Conservation (phyloP, 331 rosid species). For the Malus hybrid region DNA sequence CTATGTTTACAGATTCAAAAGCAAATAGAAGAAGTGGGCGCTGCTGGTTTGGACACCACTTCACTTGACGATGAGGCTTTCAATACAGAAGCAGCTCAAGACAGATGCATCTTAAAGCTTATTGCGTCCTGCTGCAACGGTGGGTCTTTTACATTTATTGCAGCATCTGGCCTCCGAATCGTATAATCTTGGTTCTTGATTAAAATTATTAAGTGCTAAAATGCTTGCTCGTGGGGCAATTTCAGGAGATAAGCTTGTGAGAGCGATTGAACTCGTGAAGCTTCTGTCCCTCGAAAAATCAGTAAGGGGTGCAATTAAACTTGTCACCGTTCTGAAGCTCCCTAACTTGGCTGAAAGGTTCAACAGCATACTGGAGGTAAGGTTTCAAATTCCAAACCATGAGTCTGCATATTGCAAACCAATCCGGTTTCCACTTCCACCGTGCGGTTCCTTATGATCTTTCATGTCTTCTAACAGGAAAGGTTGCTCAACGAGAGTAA, state of each 20-base stretch:
- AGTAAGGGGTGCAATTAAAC: constrained; percentile 88
- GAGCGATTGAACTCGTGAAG: constrained; percentile 87
- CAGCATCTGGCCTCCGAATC: not conserved
- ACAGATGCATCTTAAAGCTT: constrained; percentile 83
- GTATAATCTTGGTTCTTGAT: constrained; percentile 7
- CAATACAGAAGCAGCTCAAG: constrained; percentile 85
- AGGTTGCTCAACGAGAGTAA: constrained; percentile 48
- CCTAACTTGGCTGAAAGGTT: constrained; percentile 92
- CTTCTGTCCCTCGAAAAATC: constrained; percentile 83
- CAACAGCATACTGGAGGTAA: constrained; percentile 63
- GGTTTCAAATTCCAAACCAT: too few relatives aligned
- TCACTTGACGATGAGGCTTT: constrained; percentile 83
- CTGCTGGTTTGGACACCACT: constrained; percentile 48
- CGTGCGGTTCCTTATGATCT: not conserved
- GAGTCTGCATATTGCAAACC: too few relatives aligned
- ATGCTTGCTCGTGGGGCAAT: constrained; percentile 2
- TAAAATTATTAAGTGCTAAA: not conserved
- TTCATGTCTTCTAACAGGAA: constrained; percentile 42
- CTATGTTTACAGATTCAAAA: constrained; percentile 53
- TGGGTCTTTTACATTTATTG: constrained; percentile 22
- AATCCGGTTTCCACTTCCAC: too few relatives aligned
- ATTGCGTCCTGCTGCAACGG: constrained; percentile 95
- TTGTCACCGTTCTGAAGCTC: constrained; percentile 81
- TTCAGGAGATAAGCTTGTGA: constrained; percentile 87
- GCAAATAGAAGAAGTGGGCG: constrained; percentile 64